phyloP scores from a whole-genome alignment of 2,329 filamentous ascomycete genomes.

The Epichloe typhina region DNA sequence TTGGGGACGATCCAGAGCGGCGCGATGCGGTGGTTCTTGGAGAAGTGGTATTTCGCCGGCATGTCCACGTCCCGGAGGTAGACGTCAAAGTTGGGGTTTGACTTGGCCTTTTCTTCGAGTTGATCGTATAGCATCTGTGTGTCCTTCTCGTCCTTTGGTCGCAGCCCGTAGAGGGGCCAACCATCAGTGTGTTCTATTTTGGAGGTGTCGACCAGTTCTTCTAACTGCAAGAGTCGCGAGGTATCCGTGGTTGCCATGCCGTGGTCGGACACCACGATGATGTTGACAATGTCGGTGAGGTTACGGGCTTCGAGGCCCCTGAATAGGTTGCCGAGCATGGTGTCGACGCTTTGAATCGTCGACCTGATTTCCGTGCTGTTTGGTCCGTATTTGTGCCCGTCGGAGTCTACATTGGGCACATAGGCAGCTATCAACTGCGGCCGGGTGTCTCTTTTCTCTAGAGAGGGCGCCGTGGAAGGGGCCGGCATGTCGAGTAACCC shows the following conservation, averaged over 20 bases:
- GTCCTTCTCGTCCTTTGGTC: slow-evolving; percentile 58
- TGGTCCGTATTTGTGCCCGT: slow-evolving; percentile 80
- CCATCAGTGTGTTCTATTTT: slow-evolving; percentile 79
- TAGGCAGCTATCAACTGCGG: slow-evolving; percentile 92
- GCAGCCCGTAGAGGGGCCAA: slow-evolving; percentile 84
- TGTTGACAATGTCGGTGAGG: slow-evolving; percentile 77
- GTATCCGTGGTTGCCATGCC: slow-evolving; percentile 92
- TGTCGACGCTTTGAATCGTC: slow-evolving; percentile 69
- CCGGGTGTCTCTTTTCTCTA: slow-evolving; percentile 40
- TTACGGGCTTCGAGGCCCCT: slow-evolving; percentile 67
- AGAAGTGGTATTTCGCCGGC: slow-evolving; percentile 88
- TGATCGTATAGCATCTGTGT: slow-evolving; percentile 54
- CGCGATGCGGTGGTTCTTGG: slow-evolving; percentile 76
- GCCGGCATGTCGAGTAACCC: slow-evolving; percentile 77
- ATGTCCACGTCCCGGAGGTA: slow-evolving; percentile 80
- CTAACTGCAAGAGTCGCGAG: slow-evolving; percentile 70
- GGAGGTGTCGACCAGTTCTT: slow-evolving; percentile 68
- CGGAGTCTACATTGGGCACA: slow-evolving; percentile 79
- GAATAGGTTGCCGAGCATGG: slow-evolving; percentile 68
- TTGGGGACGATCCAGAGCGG: slow-evolving; percentile 91
- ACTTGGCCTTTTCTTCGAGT: slow-evolving; percentile 40
- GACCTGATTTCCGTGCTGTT: slow-evolving; percentile 82
- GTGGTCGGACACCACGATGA: slow-evolving; percentile 94
- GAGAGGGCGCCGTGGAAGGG: slow-evolving; percentile 41
- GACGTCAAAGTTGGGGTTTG: slow-evolving; percentile 64